These are phyloP conservation scores for Gillenia trifoliata DNA, from an alignment of 306 rosid species.

Conservation along the genomic window DNA sequence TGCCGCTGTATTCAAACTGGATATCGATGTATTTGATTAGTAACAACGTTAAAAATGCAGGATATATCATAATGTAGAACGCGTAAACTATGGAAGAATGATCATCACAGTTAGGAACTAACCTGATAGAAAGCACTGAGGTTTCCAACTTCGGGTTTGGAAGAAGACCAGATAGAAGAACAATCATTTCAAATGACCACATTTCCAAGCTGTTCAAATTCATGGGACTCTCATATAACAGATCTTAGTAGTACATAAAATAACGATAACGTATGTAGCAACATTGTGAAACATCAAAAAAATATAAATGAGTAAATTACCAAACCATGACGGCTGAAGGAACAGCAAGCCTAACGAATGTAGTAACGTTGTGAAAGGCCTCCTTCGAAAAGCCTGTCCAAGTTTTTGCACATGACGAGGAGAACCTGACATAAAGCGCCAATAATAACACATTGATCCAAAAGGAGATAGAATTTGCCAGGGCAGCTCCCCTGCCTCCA, in stretches of 20 bases:
- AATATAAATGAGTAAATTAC: conserved; percentile 25
- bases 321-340: conserved; percentile 73
- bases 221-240: background rate
- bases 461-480: conserved; percentile 50
- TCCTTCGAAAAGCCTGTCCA: conserved; percentile 70
- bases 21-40: background rate
- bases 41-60: background rate
- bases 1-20: conserved; percentile 60
- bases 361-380: conserved; percentile 37
- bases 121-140: conserved; percentile 66
- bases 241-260: background rate
- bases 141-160: conserved; percentile 59
- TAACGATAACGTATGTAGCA: too few species aligned
- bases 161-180: conserved; percentile 62
- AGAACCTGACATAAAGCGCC: conserved; percentile 44
- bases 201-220: conserved; percentile 41
- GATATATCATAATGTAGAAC: background rate
- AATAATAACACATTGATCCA: conserved; percentile 51
- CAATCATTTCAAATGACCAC: conserved; percentile 67
- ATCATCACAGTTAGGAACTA: conserved; percentile 11
- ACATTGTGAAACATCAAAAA: background rate
- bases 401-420: conserved; percentile 46
- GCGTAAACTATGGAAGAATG: background rate
- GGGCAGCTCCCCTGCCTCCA: conserved; percentile 59
- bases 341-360: conserved; percentile 48